Conservation (phyloP, 805 yeast genomes). For the Pichia cabralensis region DNA sequence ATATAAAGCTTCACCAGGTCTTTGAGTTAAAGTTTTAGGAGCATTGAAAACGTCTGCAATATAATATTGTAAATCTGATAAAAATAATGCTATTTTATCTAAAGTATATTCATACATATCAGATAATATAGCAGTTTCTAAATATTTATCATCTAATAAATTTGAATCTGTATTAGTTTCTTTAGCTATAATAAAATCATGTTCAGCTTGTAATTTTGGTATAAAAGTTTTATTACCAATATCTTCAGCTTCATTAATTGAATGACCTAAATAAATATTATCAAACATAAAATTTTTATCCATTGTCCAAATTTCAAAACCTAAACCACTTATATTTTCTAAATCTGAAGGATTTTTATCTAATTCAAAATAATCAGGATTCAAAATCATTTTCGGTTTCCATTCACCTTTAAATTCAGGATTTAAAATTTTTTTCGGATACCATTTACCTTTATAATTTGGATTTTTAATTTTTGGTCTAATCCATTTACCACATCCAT, state of each 20-base stretch:
- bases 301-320: slow-evolving; percentile 88
- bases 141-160: slow-evolving; percentile 8
- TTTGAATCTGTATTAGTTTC: slow-evolving; percentile 30
- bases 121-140: slow-evolving; percentile 11
- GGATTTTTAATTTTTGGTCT: slow-evolving; percentile 62
- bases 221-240: slow-evolving; percentile 70
- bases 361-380: slow-evolving; percentile 58
- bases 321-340: slow-evolving; percentile 62
- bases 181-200: slow-evolving; percentile 34
- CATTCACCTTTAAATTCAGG: slow-evolving; percentile 77
- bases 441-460: slow-evolving; percentile 70
- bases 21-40: slow-evolving; percentile 35
- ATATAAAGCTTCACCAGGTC: slow-evolving; percentile 42
- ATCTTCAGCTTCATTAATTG: slow-evolving; percentile 71
- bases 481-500: slow-evolving; percentile 79
- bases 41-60: slow-evolving; percentile 31
- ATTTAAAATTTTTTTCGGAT: slow-evolving; percentile 54
- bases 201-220: slow-evolving; percentile 45
- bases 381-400: slow-evolving; percentile 54
- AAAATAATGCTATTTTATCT: slow-evolving; percentile 6
- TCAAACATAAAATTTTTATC: slow-evolving; percentile 65
- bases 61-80: slow-evolving; percentile 14
- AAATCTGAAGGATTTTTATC: slow-evolving; percentile 42
- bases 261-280: slow-evolving; percentile 79
- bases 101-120: slow-evolving; percentile 11